These are phyloP conservation scores for Amesomyces nigricolor DNA, from an alignment of 2,329 filamentous ascomycete genomes.

Conservation along the genomic window DNA sequence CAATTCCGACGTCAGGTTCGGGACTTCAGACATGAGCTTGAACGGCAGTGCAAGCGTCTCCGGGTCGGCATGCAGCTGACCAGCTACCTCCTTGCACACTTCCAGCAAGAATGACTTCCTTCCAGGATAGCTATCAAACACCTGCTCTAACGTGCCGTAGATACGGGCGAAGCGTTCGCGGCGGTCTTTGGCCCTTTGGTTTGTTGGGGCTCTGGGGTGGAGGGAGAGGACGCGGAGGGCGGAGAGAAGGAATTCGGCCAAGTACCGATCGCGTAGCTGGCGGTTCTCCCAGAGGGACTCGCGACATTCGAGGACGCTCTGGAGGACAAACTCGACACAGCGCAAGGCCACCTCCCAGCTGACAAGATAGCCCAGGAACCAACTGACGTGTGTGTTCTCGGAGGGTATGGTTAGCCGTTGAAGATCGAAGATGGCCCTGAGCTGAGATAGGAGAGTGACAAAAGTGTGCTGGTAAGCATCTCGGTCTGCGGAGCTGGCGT, in stretches of 20 bases:
- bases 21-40: conserved; percentile 32
- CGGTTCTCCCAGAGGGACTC: conserved; percentile 32
- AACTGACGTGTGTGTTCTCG: conserved; percentile 32
- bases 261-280: conserved; percentile 33
- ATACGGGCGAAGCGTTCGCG: conserved; percentile 36
- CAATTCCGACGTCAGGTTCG: conserved; percentile 34
- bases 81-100: conserved; percentile 35
- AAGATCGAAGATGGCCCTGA: conserved; percentile 36
- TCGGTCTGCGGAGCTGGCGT: conserved; percentile 31
- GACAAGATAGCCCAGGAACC: conserved; percentile 35
- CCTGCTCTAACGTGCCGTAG: conserved; percentile 33
- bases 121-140: conserved; percentile 37
- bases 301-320: conserved; percentile 33
- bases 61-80: conserved; percentile 32
- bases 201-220: conserved; percentile 34
- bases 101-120: conserved; percentile 36
- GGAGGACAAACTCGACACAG: conserved; percentile 35
- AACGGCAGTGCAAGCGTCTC: conserved; percentile 32
- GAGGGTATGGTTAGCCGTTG: conserved; percentile 38
- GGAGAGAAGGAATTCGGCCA: conserved; percentile 35
- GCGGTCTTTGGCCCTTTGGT: conserved; percentile 32
- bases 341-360: conserved; percentile 38
- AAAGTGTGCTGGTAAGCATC: conserved; percentile 35
- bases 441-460: conserved; percentile 33
- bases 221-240: conserved; percentile 35